Percentiles rank a stretch among this genome's conserved stretches.
Conservation (phyloP, 768 basidiomycete species). For the Russula sp. region DNA sequence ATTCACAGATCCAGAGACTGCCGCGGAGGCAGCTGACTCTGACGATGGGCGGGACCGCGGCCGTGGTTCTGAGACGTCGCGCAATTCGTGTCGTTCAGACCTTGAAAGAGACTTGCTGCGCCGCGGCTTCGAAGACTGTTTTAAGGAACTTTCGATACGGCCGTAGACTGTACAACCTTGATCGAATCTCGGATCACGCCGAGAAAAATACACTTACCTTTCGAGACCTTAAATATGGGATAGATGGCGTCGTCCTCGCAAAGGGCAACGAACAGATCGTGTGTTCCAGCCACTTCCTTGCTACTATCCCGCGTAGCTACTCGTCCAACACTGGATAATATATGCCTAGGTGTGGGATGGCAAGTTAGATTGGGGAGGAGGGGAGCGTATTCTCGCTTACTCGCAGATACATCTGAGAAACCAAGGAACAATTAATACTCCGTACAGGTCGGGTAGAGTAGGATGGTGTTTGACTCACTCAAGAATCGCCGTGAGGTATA, state of each 20-base stretch:
- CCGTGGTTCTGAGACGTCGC: constrained; percentile 18
- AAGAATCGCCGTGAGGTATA: constrained; percentile 88
- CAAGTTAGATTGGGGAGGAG: constrained; percentile 8
- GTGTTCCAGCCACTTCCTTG: constrained; percentile 62
- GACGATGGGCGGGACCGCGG: constrained; percentile 34
- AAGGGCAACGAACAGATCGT: constrained; percentile 82
- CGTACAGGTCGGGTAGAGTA: neutral
- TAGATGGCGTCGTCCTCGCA: constrained; percentile 90
- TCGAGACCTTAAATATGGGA: constrained; percentile 78
- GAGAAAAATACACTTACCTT: constrained; percentile 45
- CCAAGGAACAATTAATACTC: constrained; percentile 22
- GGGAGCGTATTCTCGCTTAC: constrained; percentile 41
- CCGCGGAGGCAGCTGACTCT: constrained; percentile 33
- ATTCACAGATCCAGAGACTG: constrained; percentile 20
- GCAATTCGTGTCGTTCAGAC: constrained; percentile 9
- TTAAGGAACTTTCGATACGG: constrained; percentile 30
- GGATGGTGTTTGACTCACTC: constrained; percentile 55
- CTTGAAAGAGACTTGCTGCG: constrained; percentile 18
- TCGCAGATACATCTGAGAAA: constrained; percentile 73
- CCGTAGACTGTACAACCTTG: constrained; percentile 34
- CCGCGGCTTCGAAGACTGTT: constrained; percentile 8
- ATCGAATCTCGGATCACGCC: neutral
- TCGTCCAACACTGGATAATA: constrained; percentile 75
- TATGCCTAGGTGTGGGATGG: constrained; percentile 50
- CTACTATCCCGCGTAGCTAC: constrained; percentile 85